Conservation (phyloP, 768 basidiomycete species). For the Lactarius sp. region DNA sequence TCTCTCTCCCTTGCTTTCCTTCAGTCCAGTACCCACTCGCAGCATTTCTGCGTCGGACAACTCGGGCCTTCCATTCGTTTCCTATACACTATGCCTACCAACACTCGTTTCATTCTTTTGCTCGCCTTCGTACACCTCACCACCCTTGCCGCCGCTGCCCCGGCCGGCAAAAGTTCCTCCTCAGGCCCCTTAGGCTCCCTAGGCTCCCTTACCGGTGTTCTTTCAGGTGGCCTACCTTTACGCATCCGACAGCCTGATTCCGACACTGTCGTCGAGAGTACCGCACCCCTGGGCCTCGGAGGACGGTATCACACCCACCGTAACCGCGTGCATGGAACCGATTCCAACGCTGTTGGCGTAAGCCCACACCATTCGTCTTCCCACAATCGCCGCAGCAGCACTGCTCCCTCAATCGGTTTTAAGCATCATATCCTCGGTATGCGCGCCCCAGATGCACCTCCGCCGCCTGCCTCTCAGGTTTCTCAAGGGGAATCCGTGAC, state of each 20-base stretch:
- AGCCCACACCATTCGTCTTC: background rate
- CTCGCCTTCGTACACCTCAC: conserved; percentile 18
- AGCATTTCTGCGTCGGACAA: background rate
- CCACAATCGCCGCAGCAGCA: background rate
- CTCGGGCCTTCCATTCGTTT: conserved; percentile 17
- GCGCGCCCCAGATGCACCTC: background rate
- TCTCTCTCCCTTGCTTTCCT: background rate
- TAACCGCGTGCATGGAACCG: background rate
- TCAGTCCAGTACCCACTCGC: background rate
- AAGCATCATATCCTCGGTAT: background rate
- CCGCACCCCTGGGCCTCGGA: background rate
- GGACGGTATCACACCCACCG: conserved; percentile 3
- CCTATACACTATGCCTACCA: conserved; percentile 9
- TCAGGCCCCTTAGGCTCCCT: no score
- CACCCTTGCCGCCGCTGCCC: conserved; percentile 4
- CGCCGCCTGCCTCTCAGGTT: background rate
- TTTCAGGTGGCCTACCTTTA: no score
- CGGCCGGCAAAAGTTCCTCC: background rate
- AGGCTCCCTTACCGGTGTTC: no score
- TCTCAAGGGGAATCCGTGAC: background rate
- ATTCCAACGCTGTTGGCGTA: background rate
- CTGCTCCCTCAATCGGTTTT: background rate
- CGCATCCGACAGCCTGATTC: background rate
- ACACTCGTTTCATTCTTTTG: conserved; percentile 22
- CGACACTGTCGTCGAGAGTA: conserved; percentile 5